Evolutionary conservation across 306 rosid genomes (phyloP), one percentile per base, ranked within the genome.

Genomic region (Vigna nakashimae): DNA sequence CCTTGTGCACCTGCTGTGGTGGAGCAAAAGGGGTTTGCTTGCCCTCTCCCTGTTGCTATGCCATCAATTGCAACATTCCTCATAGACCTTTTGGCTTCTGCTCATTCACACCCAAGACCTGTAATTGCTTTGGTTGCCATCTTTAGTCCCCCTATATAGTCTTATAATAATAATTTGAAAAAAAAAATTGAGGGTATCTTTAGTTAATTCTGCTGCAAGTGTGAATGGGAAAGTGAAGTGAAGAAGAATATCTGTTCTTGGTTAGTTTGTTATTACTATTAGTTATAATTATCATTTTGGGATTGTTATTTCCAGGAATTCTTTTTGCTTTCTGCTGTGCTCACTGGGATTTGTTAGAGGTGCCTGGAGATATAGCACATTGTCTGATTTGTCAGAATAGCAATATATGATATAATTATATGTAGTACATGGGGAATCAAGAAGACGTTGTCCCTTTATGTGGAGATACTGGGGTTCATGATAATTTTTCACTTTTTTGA

Each of bases 71-170:
- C 93, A 91, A 96, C 89, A 91, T 96, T 75, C 99, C 99, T 20
- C 84, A 96, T 83, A 87, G 92, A 75, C 99, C 99, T 52, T 96
- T 93, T 84, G 99, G 99, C 32, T 93, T 93, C 87, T 96, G 99
- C 80, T 91, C 99, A 58, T 93, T 96, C 93, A 89, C 96, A 3
- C 99, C 99, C 74, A 96, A 87, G 91, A 85, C 94, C 84, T 96
- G 99, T 88, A 96, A 96, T 89, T 96, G 99, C 96, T 87, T 96
- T 83, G 98, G 96, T 72, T 96, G 99, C 89, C 97, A 89, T 85
- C 85, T 86, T 87, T 96, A 69, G 82, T 18, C 64, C 65, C 74
- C 74, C 9, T 62, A 60, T 48, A 75, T 81, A 42, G 73, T 86
- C 28, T 73, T 45, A 82, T 78, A 24, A 68, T 62, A 75, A 70